Base-by-base conservation (phyloP, 257 asterid species). In the Rubia yunnanensis region DNA sequence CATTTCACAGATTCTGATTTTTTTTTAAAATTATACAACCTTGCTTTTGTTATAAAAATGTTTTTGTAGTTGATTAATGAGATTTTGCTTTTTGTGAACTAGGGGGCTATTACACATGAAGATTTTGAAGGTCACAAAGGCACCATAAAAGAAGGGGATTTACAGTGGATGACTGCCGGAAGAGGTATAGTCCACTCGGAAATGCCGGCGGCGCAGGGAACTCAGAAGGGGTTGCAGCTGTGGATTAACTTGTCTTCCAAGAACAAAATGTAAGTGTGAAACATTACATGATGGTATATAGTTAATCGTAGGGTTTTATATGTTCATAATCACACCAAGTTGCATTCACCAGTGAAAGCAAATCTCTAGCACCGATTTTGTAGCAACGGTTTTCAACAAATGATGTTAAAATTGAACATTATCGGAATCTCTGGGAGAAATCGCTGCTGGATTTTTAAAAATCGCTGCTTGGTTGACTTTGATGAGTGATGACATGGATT, bases 101-200 rank as follows among this genome's bases (percentile, higher is more conserved):
- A 92, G 98, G 98, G 98, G 44, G 83, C 84, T 1, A 76, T 89
- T 63, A 78, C 56, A 17, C 97, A 92, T 39, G 96, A 92, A 74
- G 98, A 92, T 69, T 92, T 89, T 70, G 91, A 78, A 49, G 97
- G 98, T 3, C 96, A 89, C 70, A 85, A 78, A 41, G 97, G 97
- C 50, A 92, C 77, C 22, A 85, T 92, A 18, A 83, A 81, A 73
- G 85, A 88, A 2, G 98, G 98, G 54, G 98, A 89, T 49, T 46
- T 92, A 60, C 98, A 92, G 65, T 92, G 98, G 98, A 87, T 92
- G 98, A 89, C 94, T 60, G 98, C 98, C 5, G 98, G 98, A 24
- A 82, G 86, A 75, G 98, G 98, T 26, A 89, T 92, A 38, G 91
- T 92, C 75, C 98, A 92, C 83, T 92, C 98, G 41, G 97, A 89